Percentiles rank a stretch among this genome's conserved stretches.
These are phyloP conservation scores for Lepiota brunneoincarnata DNA, from an alignment of 768 basidiomycete species.

Conservation along the genomic window DNA sequence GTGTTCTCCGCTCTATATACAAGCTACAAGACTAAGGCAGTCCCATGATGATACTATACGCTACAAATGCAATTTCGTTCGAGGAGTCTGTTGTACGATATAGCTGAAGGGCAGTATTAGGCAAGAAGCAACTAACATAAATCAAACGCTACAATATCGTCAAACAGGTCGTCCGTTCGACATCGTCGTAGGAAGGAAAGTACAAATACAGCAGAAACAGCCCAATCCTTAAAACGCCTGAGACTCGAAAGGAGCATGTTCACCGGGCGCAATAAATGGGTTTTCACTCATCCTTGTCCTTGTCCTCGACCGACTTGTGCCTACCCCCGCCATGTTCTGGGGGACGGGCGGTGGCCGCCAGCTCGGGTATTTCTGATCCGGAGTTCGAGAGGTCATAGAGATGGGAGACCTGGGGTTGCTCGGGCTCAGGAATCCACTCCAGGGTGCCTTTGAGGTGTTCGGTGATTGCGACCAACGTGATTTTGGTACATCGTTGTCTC, in stretches of 20 bases:
- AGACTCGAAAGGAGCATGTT: slow-evolving; percentile 51
- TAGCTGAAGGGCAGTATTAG: not conserved
- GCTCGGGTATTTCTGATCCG: not conserved
- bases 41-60: not conserved
- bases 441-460: not conserved
- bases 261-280: slow-evolving; percentile 79
- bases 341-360: not conserved
- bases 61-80: slow-evolving; percentile 7
- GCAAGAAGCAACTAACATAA: not conserved
- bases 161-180: no score
- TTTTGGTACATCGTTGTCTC: not conserved
- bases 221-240: slow-evolving; percentile 11
- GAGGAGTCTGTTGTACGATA: not conserved
- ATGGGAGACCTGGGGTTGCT: not conserved
- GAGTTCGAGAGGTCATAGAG: not conserved
- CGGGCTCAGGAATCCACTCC: not conserved
- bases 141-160: not conserved
- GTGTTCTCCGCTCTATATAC: not conserved
- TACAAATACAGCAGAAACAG: no score
- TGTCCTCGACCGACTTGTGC: slow-evolving; percentile 26
- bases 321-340: not conserved
- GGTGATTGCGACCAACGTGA: slow-evolving; percentile 16
- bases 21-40: not conserved
- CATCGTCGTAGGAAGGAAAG: no score
- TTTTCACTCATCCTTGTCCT: slow-evolving; percentile 37